These are phyloP conservation scores for Daldinia concentrica DNA, from an alignment of 495 filamentous ascomycete genomes.

Conservation along the genomic window DNA sequence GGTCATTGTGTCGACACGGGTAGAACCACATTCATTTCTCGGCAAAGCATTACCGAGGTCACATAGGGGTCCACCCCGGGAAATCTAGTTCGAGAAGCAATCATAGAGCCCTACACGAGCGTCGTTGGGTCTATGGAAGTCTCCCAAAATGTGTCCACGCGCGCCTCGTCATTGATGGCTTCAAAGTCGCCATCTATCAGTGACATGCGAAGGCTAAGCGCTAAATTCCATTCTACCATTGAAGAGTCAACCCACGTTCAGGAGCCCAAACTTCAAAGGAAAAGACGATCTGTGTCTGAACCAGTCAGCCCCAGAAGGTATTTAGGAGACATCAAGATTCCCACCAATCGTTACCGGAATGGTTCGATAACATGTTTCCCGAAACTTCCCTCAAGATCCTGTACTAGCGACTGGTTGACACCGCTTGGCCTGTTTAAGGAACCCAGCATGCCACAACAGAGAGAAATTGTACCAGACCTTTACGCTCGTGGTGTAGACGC, in stretches of 20 bases:
- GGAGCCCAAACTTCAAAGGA: neutral
- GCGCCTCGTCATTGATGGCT: conserved; percentile 11
- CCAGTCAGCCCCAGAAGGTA: conserved; percentile 27
- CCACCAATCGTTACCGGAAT: conserved; percentile 5
- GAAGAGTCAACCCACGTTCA: neutral
- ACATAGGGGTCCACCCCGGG: conserved; percentile 34
- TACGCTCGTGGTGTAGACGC: conserved; percentile 30
- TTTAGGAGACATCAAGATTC: conserved; percentile 4
- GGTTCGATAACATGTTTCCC: conserved; percentile 39
- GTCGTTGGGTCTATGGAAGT: conserved; percentile 6
- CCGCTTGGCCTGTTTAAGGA: conserved; percentile 36
- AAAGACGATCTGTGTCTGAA: conserved; percentile 37
- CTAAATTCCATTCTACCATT: conserved; percentile 1
- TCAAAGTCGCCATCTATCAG: conserved; percentile 17
- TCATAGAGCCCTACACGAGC: conserved; percentile 5
- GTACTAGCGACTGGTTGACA: conserved; percentile 44
- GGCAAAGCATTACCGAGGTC: conserved; percentile 46
- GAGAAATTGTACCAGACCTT: conserved; percentile 24
- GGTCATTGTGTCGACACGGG: conserved; percentile 5
- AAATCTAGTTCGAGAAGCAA: neutral
- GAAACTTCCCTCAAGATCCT: conserved; percentile 36
- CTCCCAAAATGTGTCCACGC: conserved; percentile 23
- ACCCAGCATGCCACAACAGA: conserved; percentile 5
- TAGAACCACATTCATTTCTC: conserved; percentile 44
- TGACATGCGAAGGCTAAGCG: conserved; percentile 15